phyloP scores from a whole-genome alignment of 2,329 filamentous ascomycete genomes.

The Monosporascus ibericus region DNA sequence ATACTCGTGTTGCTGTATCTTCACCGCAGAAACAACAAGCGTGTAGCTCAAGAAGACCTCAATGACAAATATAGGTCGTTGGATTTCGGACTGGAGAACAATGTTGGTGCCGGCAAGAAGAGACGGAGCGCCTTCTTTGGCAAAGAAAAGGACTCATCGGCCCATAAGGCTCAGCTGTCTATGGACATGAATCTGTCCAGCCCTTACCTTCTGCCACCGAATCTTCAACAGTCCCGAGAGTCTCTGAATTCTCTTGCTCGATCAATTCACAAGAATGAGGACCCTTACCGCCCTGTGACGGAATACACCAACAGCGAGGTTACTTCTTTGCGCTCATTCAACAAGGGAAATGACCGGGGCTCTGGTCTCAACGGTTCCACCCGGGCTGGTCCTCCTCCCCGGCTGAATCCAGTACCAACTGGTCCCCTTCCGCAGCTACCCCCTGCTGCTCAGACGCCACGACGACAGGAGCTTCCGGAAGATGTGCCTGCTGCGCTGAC shows the following conservation, averaged over 20 bases:
- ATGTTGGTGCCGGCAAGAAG: conserved; percentile 26
- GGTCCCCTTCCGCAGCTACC: conserved; percentile 23
- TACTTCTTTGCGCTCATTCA: conserved; percentile 49
- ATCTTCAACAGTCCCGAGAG: conserved; percentile 70
- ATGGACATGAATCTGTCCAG: conserved; percentile 72
- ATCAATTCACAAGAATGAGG: conserved; percentile 66
- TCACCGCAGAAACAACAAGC: conserved; percentile 71
- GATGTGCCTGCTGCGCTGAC: conserved; percentile 4
- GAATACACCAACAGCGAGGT: conserved; percentile 52
- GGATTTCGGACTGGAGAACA: conserved; percentile 76
- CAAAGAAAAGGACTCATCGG: conserved; percentile 47
- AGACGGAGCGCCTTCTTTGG: conserved; percentile 42
- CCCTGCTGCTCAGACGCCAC: conserved; percentile 17
- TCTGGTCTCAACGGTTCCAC: conserved; percentile 35
- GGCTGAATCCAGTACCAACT: conserved; percentile 41
- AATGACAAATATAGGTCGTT: conserved; percentile 85
- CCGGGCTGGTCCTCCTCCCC: conserved; percentile 20
- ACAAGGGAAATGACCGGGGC: conserved; percentile 27
- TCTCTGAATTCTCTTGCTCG: conserved; percentile 82
- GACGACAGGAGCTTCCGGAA: conserved; percentile 6
- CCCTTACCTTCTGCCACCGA: conserved; percentile 89
- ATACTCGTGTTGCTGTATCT: conserved; percentile 65
- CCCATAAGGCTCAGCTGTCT: conserved; percentile 49
- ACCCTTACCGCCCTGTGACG: conserved; percentile 69
- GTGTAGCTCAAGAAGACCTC: conserved; percentile 68